These are phyloP conservation scores for Rhizoclosmatium sp. DNA, from an alignment of 192 early-diverging fungal genomes.

Conservation along the genomic window DNA sequence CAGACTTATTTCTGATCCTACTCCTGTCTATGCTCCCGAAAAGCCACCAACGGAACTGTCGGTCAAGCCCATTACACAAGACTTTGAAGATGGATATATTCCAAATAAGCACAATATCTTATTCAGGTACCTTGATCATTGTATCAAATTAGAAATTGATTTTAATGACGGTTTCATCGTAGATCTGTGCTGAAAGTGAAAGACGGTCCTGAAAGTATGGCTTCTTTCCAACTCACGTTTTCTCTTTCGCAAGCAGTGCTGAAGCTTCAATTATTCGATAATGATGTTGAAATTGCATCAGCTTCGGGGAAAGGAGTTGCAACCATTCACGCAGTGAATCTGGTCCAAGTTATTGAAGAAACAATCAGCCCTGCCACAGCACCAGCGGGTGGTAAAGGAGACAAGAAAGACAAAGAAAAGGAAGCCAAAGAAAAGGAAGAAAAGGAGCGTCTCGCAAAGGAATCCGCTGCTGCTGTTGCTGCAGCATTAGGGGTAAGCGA, in stretches of 20 bases:
- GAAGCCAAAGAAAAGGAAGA: slow-evolving; percentile 38
- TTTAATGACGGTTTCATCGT: not conserved
- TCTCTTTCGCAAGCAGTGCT: slow-evolving; percentile 47
- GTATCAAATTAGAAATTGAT: not conserved
- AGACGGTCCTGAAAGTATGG: slow-evolving; percentile 52
- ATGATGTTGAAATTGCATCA: slow-evolving; percentile 57
- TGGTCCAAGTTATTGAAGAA: slow-evolving; percentile 50
- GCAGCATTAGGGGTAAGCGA: slow-evolving; percentile 3
- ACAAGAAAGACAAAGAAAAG: slow-evolving; percentile 51
- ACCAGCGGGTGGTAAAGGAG: slow-evolving; percentile 41
- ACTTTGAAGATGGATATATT: slow-evolving; percentile 61
- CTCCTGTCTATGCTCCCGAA: slow-evolving; percentile 40
- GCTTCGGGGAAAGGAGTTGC: slow-evolving; percentile 54
- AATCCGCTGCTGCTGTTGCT: slow-evolving; percentile 1
- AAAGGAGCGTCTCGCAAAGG: slow-evolving; percentile 31
- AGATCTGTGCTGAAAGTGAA: slow-evolving; percentile 61
- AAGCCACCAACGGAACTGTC: slow-evolving; percentile 43
- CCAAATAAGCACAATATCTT: slow-evolving; percentile 68
- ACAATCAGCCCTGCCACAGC: slow-evolving; percentile 30
- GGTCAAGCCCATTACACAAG: slow-evolving; percentile 56
- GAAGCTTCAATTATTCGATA: slow-evolving; percentile 61
- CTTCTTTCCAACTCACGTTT: slow-evolving; percentile 61
- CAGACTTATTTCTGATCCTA: slow-evolving; percentile 50
- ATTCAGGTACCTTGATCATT: slow-evolving; percentile 51
- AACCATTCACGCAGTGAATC: slow-evolving; percentile 43